Percentiles rank a stretch among this genome's conserved stretches.
Evolutionary conservation across 2,329 filamentous ascomycete species (phyloP).

Genomic region (Daldinia sp.): DNA sequence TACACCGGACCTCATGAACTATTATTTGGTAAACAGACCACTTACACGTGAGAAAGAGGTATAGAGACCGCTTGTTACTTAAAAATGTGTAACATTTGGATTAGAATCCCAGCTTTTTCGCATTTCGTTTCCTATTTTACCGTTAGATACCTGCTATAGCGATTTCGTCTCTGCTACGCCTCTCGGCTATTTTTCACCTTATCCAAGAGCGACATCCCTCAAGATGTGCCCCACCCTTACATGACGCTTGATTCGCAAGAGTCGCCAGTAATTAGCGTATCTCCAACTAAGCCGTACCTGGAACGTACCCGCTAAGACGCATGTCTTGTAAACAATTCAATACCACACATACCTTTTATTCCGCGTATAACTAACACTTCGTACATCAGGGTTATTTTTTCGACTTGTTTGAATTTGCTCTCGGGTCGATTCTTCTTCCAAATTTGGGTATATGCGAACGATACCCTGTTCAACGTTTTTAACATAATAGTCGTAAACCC

Average conservation of each 20-base stretch:
- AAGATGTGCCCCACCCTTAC: slow-evolving; percentile 3
- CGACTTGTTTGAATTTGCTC: not conserved
- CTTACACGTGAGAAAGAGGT: not conserved
- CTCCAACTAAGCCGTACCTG: not conserved
- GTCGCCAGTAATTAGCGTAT: not conserved
- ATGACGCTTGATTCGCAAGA: not conserved
- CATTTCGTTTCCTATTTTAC: not conserved
- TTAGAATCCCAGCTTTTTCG: not conserved
- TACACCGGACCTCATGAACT: not conserved
- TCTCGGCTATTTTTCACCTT: not conserved
- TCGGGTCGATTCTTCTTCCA: not conserved
- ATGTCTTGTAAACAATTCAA: not conserved
- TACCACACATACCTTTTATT: not conserved
- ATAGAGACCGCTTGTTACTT: not conserved
- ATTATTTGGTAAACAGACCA: not conserved
- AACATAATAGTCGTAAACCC: not conserved
- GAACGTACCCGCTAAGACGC: not conserved
- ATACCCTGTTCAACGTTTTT: not conserved
- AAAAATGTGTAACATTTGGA: not conserved
- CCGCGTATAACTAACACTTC: not conserved
- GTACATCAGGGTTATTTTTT: not conserved
- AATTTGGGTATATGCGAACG: not conserved
- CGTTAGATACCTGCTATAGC: not conserved
- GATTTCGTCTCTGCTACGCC: not conserved
- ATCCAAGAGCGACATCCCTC: not conserved